These are phyloP conservation scores for Starmerella davenportii DNA, from an alignment of 805 yeast species.

Conservation along the genomic window DNA sequence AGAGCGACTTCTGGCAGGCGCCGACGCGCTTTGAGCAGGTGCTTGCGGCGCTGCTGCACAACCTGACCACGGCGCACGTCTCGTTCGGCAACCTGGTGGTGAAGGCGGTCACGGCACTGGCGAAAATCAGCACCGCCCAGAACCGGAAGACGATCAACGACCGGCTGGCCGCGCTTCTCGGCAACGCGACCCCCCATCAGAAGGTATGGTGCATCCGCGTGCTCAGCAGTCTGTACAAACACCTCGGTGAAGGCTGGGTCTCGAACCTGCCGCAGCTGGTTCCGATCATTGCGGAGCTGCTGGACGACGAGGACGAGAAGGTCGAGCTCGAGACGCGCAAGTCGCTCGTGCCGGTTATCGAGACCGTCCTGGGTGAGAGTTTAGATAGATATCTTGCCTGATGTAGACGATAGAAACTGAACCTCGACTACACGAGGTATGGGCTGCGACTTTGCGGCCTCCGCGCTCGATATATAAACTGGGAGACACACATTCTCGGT, in stretches of 20 bases:
- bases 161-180: constrained; percentile 45
- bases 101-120: constrained; percentile 60
- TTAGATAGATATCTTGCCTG: constrained; percentile 35
- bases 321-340: constrained; percentile 83
- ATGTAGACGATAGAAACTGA: neutral
- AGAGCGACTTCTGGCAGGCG: constrained; percentile 88
- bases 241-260: constrained; percentile 91
- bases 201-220: constrained; percentile 68
- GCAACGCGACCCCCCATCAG: constrained; percentile 41
- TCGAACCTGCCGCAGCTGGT: constrained; percentile 79
- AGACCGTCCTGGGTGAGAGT: constrained; percentile 85
- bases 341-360: constrained; percentile 79
- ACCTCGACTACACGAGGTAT: too few relatives aligned
- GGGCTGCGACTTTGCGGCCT: too few relatives aligned
- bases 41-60: constrained; percentile 43
- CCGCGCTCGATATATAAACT: too few relatives aligned
- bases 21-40: constrained; percentile 66
- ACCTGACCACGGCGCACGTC: constrained; percentile 44
- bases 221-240: constrained; percentile 65
- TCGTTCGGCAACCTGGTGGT: constrained; percentile 64
- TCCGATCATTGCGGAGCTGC: constrained; percentile 83
- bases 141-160: constrained; percentile 57
- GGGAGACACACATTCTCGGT: too few relatives aligned
- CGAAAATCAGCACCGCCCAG: constrained; percentile 43
- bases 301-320: constrained; percentile 88